Percentiles rank a stretch among this genome's conserved stretches.
These are phyloP conservation scores for Boletellus ananiceps DNA, from an alignment of 768 basidiomycete genomes.

Conservation along the genomic window DNA sequence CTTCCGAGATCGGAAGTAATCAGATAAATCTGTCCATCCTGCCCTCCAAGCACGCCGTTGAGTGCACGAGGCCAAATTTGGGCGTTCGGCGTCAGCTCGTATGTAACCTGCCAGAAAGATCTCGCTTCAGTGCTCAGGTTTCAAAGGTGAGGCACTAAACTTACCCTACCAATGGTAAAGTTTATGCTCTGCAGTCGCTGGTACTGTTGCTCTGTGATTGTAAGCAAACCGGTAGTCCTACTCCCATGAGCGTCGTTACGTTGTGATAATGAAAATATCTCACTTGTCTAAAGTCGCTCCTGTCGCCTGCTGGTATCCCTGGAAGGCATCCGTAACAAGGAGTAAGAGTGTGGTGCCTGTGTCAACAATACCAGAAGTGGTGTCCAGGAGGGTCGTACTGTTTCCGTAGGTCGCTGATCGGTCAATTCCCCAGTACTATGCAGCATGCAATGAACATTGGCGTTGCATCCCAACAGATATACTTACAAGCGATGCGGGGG, in stretches of 20 bases:
- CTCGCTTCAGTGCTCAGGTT: not conserved
- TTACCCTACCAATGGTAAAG: slow-evolving; percentile 47
- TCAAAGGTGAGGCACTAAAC: not conserved
- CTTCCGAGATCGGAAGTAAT: slow-evolving; percentile 51
- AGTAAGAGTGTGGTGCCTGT: slow-evolving; percentile 52
- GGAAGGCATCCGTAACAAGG: slow-evolving; percentile 56
- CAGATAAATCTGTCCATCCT: slow-evolving; percentile 47
- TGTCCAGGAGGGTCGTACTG: slow-evolving; percentile 29
- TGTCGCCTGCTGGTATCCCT: slow-evolving; percentile 49
- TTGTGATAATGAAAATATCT: slow-evolving; percentile 9
- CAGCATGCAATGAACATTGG: not conserved
- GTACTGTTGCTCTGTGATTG: slow-evolving; percentile 47
- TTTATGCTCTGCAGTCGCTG: slow-evolving; percentile 44
- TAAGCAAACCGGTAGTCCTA: slow-evolving; percentile 53
- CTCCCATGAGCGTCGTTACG: not conserved
- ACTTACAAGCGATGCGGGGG: slow-evolving; percentile 39
- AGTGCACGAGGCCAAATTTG: slow-evolving; percentile 66
- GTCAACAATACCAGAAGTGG: slow-evolving; percentile 47
- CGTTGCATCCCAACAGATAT: not conserved
- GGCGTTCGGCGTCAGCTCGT: slow-evolving; percentile 56
- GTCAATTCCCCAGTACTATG: slow-evolving; percentile 48
- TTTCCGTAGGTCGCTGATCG: slow-evolving; percentile 35
- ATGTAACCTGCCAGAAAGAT: slow-evolving; percentile 36
- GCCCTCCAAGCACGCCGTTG: slow-evolving; percentile 56
- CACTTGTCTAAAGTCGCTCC: slow-evolving; percentile 49